Evolutionary conservation across 352 stramenopile species (phyloP).

Genomic region (Pythium aristosporum): DNA sequence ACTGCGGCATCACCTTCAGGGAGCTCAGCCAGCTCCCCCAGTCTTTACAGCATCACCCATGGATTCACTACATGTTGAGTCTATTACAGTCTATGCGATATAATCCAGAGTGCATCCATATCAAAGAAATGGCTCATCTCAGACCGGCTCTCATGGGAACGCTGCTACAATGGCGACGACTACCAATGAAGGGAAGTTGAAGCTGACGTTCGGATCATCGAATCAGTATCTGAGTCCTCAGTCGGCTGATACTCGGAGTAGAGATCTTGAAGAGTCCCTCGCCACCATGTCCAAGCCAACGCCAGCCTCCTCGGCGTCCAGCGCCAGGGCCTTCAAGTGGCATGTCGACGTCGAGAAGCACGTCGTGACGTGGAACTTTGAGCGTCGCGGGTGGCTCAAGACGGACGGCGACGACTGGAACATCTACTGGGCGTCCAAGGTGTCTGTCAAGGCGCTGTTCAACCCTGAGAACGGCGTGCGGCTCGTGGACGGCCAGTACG

Average conservation of each 20-base stretch:
- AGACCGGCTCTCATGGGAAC: no score
- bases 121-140: not conserved
- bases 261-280: not conserved
- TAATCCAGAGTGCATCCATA: not conserved
- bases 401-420: constrained; percentile 91
- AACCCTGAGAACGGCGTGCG: constrained; percentile 79
- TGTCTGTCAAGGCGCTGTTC: constrained; percentile 87
- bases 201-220: no score
- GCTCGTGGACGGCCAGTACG: constrained; percentile 64
- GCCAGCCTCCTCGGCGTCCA: not conserved
- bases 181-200: no score
- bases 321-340: constrained; percentile 45
- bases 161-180: no score
- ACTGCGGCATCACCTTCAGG: no score
- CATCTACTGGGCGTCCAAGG: constrained; percentile 92
- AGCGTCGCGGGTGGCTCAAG: constrained; percentile 81
- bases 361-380: constrained; percentile 82
- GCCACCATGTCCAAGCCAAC: not conserved
- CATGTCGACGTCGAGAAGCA: constrained; percentile 75
- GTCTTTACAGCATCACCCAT: no score
- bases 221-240: not conserved
- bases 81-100: not conserved
- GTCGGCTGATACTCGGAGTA: not conserved
- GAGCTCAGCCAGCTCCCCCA: no score
- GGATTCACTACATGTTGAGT: no score